These are phyloP conservation scores for Spatholobus suberectus DNA, from an alignment of 306 rosid genomes.

Conservation along the genomic window DNA sequence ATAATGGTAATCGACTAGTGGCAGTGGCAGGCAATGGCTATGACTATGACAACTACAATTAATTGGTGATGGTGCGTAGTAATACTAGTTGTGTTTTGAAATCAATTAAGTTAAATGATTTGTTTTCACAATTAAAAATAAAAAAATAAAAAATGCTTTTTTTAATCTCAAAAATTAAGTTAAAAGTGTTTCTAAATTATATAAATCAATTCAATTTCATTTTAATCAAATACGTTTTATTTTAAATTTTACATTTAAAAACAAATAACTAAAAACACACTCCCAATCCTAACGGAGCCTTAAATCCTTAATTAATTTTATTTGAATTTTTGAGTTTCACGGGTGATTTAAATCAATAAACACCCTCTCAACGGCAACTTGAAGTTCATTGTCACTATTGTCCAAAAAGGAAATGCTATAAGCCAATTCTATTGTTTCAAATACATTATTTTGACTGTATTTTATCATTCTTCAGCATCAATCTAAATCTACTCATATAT, in stretches of 20 bases:
- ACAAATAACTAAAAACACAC: background rate
- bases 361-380: background rate
- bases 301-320: background rate
- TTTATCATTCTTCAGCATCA: background rate
- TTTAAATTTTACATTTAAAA: background rate
- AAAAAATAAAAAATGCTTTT: no score
- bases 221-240: background rate
- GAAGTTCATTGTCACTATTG: background rate
- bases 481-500: background rate
- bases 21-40: no score
- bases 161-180: no score
- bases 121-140: no score
- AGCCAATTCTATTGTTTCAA: background rate
- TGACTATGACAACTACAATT: no score
- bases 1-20: no score
- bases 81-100: no score
- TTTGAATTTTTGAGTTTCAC: background rate
- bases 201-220: no score
- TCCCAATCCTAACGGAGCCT: background rate
- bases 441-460: background rate
- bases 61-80: no score
- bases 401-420: background rate
- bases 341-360: background rate
- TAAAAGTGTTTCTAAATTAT: background rate
- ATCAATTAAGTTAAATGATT: no score